Conservation (phyloP, 2,329 filamentous ascomycete genomes). For the Aspergillus pseudonomiae region DNA sequence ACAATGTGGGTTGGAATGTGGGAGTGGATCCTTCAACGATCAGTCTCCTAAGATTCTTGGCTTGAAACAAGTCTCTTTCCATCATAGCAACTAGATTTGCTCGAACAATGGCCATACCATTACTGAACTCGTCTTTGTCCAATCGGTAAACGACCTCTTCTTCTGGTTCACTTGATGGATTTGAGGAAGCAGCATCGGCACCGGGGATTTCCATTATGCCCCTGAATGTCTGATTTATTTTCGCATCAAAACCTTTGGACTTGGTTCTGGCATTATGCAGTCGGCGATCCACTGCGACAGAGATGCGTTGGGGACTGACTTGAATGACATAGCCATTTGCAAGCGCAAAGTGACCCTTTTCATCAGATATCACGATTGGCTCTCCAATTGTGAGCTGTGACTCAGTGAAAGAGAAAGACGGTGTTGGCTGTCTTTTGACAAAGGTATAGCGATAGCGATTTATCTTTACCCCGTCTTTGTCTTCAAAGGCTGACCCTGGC, state of each 20-base stretch:
- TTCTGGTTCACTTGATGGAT: conserved; percentile 42
- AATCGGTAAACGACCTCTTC: conserved; percentile 72
- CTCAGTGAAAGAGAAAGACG: conserved; percentile 82
- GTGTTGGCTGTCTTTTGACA: conserved; percentile 64
- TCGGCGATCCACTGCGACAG: conserved; percentile 85
- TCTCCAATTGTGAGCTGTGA: conserved; percentile 87
- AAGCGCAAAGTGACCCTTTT: conserved; percentile 90
- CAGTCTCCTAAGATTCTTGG: conserved; percentile 72
- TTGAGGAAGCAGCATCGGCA: conserved; percentile 47
- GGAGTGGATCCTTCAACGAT: conserved; percentile 78
- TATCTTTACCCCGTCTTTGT: conserved; percentile 74
- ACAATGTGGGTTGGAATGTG: conserved; percentile 68
- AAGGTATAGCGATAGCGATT: conserved; percentile 90
- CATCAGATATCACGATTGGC: conserved; percentile 94
- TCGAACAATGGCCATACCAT: conserved; percentile 91
- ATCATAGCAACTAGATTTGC: conserved; percentile 95
- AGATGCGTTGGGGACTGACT: conserved; percentile 74
- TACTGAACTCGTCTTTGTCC: conserved; percentile 98
- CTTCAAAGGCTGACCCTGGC: conserved; percentile 72
- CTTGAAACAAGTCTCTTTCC: conserved; percentile 73
- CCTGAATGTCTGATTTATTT: conserved; percentile 79
- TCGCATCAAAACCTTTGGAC: conserved; percentile 73
- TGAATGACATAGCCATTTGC: conserved; percentile 88
- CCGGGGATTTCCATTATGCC: conserved; percentile 85
- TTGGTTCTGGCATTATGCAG: conserved; percentile 83